These are phyloP conservation scores for Eragrostis nindensis DNA, from an alignment of 176 grass and related monocot species.

Conservation along the genomic window DNA sequence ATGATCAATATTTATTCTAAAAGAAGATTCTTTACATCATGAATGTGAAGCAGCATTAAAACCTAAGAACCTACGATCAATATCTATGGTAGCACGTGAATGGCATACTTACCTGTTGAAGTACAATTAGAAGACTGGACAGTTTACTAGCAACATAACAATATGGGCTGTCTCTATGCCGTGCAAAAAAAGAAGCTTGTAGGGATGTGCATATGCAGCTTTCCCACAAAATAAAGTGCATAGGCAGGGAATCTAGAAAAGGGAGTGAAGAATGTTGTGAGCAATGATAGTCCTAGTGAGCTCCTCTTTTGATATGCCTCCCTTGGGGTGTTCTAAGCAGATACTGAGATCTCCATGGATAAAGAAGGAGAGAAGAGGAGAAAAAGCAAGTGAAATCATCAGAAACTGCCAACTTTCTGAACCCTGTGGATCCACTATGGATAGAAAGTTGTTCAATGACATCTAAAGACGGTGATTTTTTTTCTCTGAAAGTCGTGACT, in stretches of 20 bases:
- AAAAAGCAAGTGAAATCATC: slow-evolving; percentile 49
- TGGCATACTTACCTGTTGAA: slow-evolving; percentile 7
- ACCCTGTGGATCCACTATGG: slow-evolving; percentile 20
- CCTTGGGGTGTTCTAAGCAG: slow-evolving; percentile 44
- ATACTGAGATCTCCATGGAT: slow-evolving; percentile 49
- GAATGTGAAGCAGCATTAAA: background rate
- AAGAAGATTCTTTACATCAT: background rate
- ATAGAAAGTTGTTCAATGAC: slow-evolving; percentile 33
- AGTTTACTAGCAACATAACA: slow-evolving; percentile 36
- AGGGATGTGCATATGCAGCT: slow-evolving; percentile 30
- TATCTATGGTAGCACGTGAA: slow-evolving; percentile 3
- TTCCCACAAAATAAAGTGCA: slow-evolving; percentile 25
- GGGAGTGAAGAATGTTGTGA: slow-evolving; percentile 46
- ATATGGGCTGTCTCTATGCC: slow-evolving; percentile 40
- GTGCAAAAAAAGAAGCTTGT: slow-evolving; percentile 38
- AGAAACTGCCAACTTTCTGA: slow-evolving; percentile 52
- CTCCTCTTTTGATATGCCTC: slow-evolving; percentile 51
- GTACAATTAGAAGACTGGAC: slow-evolving; percentile 17
- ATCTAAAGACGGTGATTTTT: slow-evolving; percentile 35
- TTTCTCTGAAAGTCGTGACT: slow-evolving; percentile 32
- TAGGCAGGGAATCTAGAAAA: slow-evolving; percentile 45
- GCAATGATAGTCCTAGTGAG: slow-evolving; percentile 36
- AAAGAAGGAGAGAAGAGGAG: slow-evolving; percentile 32
- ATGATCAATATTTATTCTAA: background rate
- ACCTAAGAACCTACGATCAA: background rate